phyloP scores from a whole-genome alignment of 805 yeast genomes.

The Nakazawaea pomicola region DNA sequence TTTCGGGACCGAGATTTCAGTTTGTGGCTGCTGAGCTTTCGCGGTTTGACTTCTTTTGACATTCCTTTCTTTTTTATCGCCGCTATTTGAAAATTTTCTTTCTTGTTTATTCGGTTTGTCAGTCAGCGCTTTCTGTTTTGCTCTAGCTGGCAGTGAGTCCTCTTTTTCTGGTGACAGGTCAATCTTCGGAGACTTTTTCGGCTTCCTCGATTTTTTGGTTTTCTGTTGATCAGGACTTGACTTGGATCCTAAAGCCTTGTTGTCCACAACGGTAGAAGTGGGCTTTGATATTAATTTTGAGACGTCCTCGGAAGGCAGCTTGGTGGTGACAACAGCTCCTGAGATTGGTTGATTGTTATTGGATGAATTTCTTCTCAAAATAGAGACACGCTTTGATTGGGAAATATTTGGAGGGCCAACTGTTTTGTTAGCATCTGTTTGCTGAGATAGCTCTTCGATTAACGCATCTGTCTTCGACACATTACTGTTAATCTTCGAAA shows the following conservation, averaged over 20 bases:
- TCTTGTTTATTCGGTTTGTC: no score
- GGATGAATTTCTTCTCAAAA: conserved; percentile 3
- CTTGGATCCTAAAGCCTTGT: no score
- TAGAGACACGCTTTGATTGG: neutral
- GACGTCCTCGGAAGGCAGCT: no score
- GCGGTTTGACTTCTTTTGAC: no score
- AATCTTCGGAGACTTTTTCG: neutral
- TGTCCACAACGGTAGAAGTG: neutral
- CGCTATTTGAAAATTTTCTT: neutral
- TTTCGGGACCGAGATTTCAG: no score
- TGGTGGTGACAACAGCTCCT: no score
- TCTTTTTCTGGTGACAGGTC: no score
- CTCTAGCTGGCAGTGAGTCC: no score
- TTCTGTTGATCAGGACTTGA: neutral
- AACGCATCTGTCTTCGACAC: neutral
- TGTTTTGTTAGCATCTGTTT: neutral
- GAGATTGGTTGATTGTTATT: neutral
- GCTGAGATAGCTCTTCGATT: neutral
- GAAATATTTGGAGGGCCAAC: neutral
- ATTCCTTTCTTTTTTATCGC: no score
- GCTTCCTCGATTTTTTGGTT: neutral
- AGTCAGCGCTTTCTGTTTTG: no score
- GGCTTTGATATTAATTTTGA: neutral
- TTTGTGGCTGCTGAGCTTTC: no score
- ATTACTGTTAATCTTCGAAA: neutral